Evolutionary conservation across 169 alveolate species (phyloP).

Genomic region (Plasmodium coatneyi): DNA sequence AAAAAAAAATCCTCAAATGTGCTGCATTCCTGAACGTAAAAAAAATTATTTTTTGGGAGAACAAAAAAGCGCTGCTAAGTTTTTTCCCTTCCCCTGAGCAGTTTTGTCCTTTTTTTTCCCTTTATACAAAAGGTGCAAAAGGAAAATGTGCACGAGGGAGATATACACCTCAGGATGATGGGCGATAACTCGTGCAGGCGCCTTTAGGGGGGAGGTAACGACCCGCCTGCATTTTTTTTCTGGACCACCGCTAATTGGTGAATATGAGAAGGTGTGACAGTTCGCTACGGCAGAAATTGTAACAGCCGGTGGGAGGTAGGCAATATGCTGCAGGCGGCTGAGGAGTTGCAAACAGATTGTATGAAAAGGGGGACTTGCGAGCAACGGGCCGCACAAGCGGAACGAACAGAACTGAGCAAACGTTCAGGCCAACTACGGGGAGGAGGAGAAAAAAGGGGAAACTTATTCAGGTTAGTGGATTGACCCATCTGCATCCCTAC

Average conservation of each 20-base stretch:
- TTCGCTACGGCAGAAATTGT: background rate
- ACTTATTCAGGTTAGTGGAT: no score
- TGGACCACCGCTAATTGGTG: background rate
- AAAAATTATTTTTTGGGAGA: background rate
- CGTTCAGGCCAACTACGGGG: no score
- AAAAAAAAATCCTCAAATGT: background rate
- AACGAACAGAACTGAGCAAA: no score
- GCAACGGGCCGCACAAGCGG: background rate
- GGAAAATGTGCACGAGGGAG: background rate
- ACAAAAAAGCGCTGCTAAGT: background rate
- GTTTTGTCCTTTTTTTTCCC: background rate
- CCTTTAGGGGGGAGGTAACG: background rate
- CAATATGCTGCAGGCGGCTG: background rate
- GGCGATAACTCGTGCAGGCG: background rate
- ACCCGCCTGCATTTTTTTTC: background rate
- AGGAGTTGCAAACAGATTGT: background rate
- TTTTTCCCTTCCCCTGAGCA: background rate
- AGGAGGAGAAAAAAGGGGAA: no score
- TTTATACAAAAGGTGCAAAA: background rate
- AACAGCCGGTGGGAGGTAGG: background rate
- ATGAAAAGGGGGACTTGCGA: background rate
- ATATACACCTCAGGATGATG: background rate
- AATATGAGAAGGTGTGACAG: background rate
- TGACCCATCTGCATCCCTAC: no score
- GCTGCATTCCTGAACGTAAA: background rate